phyloP scores from a whole-genome alignment of 2,329 filamentous ascomycete species.

The Botryosphaeria dothidea region DNA sequence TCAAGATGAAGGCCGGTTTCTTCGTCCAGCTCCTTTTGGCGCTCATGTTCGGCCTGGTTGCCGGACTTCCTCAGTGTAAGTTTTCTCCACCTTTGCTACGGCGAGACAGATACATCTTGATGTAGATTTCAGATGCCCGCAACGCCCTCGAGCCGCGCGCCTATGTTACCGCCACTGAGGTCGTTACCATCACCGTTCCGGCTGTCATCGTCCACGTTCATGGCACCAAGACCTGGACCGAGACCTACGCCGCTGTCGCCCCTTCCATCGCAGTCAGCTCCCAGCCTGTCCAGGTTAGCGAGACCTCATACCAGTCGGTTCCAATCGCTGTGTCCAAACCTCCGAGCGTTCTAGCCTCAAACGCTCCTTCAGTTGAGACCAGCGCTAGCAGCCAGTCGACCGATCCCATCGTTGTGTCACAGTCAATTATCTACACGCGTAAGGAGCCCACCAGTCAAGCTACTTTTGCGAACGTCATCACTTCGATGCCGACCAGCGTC shows the following conservation, averaged over 20 bases:
- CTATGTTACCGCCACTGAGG: conserved; percentile 1
- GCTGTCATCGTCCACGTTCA: conserved; percentile 11
- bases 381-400: too few species aligned
- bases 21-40: conserved; percentile 9
- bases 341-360: too few species aligned
- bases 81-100: not conserved
- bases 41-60: conserved; percentile 4
- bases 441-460: not conserved
- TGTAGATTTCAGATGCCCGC: not conserved
- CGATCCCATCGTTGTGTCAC: not conserved
- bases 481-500: not conserved
- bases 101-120: not conserved
- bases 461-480: not conserved
- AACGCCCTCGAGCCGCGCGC: conserved; percentile 2
- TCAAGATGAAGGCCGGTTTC: conserved; percentile 16
- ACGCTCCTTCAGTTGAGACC: too few species aligned
- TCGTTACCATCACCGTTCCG: conserved; percentile 6
- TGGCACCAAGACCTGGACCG: not conserved
- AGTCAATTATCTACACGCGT: not conserved
- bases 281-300: not conserved
- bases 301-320: not conserved
- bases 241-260: not conserved
- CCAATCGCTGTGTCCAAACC: not conserved
- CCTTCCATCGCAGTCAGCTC: not conserved
- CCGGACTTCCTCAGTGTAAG: conserved; percentile 5